Conservation (phyloP, 352 stramenopile species). For the Achlya hypogyna region DNA sequence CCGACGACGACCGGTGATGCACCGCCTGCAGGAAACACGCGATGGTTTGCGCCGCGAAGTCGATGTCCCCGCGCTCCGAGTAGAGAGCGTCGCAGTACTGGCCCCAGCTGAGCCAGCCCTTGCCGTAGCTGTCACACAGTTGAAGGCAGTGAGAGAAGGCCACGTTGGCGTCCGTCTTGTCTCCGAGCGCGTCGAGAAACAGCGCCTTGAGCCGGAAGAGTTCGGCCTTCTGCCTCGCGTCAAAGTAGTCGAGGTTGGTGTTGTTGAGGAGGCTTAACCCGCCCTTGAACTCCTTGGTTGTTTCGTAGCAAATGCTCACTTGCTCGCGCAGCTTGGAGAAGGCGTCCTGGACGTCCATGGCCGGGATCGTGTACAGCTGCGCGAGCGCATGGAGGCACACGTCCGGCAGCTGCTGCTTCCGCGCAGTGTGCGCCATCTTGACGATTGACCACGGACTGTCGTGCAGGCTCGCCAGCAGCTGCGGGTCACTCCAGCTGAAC, state of each 20-base stretch:
- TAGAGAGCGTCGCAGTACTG: constrained; percentile 86
- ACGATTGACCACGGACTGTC: constrained; percentile 90
- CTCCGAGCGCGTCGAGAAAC: constrained; percentile 81
- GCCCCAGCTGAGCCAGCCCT: constrained; percentile 93
- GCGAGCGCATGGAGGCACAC: constrained; percentile 78
- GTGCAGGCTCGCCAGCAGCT: constrained; percentile 85
- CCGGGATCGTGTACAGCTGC: constrained; percentile 80
- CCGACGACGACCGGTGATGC: constrained; percentile 82
- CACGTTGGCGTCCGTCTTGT: constrained; percentile 72
- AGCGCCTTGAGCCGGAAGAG: constrained; percentile 89
- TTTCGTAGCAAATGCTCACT: constrained; percentile 89
- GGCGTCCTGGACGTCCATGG: constrained; percentile 89
- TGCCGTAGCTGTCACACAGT: constrained; percentile 88
- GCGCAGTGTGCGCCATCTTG: constrained; percentile 82
- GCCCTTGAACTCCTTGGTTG: constrained; percentile 73
- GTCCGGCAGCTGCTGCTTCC: constrained; percentile 85
- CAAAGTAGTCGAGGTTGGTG: constrained; percentile 91
- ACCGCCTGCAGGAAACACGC: constrained; percentile 91
- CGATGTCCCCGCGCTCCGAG: constrained; percentile 56
- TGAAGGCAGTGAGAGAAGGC: constrained; percentile 88
- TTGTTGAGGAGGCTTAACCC: constrained; percentile 90
- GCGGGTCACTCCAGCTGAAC: constrained; percentile 81
- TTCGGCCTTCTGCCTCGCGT: constrained; percentile 84
- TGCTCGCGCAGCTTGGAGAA: constrained; percentile 90
- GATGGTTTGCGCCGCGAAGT: constrained; percentile 83